Percentiles rank a stretch among this genome's conserved stretches.
Conservation (phyloP, 140 eudicot species). For the Oenanthe javanica region DNA sequence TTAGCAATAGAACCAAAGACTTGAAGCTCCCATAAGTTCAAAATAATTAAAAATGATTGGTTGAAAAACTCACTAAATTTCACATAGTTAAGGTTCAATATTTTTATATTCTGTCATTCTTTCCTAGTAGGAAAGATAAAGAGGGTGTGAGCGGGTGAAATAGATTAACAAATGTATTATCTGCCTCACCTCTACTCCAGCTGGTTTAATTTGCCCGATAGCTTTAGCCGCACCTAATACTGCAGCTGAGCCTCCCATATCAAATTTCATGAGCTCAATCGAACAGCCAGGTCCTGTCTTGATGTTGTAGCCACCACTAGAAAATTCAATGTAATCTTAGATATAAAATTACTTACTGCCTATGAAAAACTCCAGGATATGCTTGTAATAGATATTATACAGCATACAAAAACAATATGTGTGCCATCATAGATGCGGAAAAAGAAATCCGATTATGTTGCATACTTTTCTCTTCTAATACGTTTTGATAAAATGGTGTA, state of each 20-base stretch:
- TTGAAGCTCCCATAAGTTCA: background rate
- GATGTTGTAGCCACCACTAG: slow-evolving; percentile 98
- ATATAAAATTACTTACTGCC: background rate
- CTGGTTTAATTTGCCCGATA: slow-evolving; percentile 87
- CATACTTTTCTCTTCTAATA: background rate
- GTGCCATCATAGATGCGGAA: background rate
- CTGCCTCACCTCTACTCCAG: slow-evolving; percentile 79
- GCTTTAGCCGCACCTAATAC: slow-evolving; percentile 99
- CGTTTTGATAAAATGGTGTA: background rate
- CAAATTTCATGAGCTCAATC: slow-evolving; percentile 88
- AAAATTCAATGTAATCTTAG: slow-evolving; percentile 4
- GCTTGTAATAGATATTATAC: background rate
- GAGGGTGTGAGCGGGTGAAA: background rate
- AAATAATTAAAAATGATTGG: background rate
- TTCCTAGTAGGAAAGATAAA: background rate
- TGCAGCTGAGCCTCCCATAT: slow-evolving; percentile 98
- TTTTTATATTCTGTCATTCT: background rate
- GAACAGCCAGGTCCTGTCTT: slow-evolving; percentile 88
- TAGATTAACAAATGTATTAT: background rate
- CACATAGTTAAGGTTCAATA: background rate
- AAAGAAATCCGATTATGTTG: background rate
- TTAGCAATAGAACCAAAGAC: background rate
- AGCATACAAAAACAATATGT: background rate
- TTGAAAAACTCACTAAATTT: background rate
- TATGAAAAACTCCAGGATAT: no score